Percentiles rank a stretch among this genome's conserved stretches.
Evolutionary conservation across 2,329 filamentous ascomycete genomes (phyloP).

Genomic region (Aureobasidium sp.): DNA sequence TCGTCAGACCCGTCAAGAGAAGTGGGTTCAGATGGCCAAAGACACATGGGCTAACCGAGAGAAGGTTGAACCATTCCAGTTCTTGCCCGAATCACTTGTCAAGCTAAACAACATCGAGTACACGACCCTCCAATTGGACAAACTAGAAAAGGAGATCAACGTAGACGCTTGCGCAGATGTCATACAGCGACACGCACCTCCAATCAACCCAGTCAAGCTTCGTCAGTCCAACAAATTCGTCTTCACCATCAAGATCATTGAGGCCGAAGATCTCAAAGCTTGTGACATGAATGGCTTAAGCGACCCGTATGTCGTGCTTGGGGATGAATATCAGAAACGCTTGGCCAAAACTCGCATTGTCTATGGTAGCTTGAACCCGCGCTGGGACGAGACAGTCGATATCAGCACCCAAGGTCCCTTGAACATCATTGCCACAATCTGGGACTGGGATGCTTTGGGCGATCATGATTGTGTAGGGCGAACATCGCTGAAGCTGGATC

Average conservation of each 20-base stretch:
- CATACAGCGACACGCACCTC: slow-evolving; percentile 65
- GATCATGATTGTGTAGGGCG: slow-evolving; percentile 96
- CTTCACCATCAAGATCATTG: slow-evolving; percentile 97
- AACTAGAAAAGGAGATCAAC: slow-evolving; percentile 80
- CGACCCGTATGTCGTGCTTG: slow-evolving; percentile 93
- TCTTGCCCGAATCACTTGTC: slow-evolving; percentile 91
- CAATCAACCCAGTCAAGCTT: slow-evolving; percentile 52
- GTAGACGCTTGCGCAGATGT: slow-evolving; percentile 84
- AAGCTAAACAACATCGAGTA: slow-evolving; percentile 98
- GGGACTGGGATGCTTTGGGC: slow-evolving; percentile 96
- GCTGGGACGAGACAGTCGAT: slow-evolving; percentile 96
- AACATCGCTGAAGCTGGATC: slow-evolving; percentile 96
- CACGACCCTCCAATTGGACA: slow-evolving; percentile 84
- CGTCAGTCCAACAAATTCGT: slow-evolving; percentile 74
- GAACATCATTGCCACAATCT: slow-evolving; percentile 92
- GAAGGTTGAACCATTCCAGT: slow-evolving; percentile 92
- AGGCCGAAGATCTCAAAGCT: slow-evolving; percentile 95
- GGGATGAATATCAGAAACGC: slow-evolving; percentile 95
- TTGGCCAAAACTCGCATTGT: slow-evolving; percentile 91
- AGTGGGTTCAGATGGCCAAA: slow-evolving; percentile 85
- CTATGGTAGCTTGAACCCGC: slow-evolving; percentile 80
- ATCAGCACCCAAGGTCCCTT: slow-evolving; percentile 86
- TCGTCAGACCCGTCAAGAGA: slow-evolving; percentile 77
- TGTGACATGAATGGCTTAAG: slow-evolving; percentile 91
- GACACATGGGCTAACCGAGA: slow-evolving; percentile 89